Evolutionary conservation across 169 alveolate genomes (phyloP).

Genomic region (Cryptosporidium bovis): DNA sequence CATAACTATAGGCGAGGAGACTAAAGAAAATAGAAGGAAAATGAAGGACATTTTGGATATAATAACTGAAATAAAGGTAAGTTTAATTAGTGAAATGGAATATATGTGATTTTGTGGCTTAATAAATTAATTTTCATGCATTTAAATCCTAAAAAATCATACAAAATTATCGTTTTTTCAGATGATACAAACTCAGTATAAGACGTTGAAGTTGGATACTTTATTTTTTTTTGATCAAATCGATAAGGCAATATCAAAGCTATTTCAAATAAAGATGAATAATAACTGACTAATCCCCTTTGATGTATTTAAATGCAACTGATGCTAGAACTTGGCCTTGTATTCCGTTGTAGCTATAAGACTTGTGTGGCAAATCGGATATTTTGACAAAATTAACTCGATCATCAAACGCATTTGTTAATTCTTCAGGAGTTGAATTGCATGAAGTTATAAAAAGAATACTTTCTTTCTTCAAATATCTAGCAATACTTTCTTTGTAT

Average conservation of each 20-base stretch:
- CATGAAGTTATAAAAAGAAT: conserved; percentile 78
- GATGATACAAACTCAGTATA: conserved; percentile 60
- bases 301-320: conserved; percentile 44
- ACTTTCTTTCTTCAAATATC: conserved; percentile 74
- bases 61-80: conserved; percentile 54
- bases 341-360: conserved; percentile 52
- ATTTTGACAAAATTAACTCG: conserved; percentile 6
- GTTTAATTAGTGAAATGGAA: conserved; percentile 1
- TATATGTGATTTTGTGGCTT: background rate
- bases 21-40: background rate
- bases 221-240: conserved; percentile 46
- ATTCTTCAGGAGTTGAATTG: conserved; percentile 80
- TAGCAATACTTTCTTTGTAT: conserved; percentile 71
- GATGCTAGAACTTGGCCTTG: conserved; percentile 72
- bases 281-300: background rate
- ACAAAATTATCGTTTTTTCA: background rate
- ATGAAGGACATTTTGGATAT: conserved; percentile 1
- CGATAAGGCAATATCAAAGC: conserved; percentile 11
- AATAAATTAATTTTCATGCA: background rate
- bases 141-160: background rate
- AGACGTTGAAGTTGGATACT: conserved; percentile 42
- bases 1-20: background rate
- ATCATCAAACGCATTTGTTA: conserved; percentile 60
- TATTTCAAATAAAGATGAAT: background rate
- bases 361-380: conserved; percentile 49